Evolutionary conservation across 805 yeast species (phyloP), one percentile per base, ranked within the genome.

Genomic region (Komagataella pastoris): DNA sequence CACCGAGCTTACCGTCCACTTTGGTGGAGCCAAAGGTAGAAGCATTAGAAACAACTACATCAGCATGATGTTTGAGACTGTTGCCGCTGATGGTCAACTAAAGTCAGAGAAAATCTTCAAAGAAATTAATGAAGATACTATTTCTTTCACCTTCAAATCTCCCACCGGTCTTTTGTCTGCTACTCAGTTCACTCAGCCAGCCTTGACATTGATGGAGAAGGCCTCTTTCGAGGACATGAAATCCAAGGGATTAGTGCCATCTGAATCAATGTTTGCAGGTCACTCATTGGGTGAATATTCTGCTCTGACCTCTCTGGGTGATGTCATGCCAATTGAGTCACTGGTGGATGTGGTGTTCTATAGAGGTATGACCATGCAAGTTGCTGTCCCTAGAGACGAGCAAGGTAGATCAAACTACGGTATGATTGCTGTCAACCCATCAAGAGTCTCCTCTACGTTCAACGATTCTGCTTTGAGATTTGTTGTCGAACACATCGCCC

Each of bases 281-380:
- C 99, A 93, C 77, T 93, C 99, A 8, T 80, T 93, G 61, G 99
- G 99, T 75, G 99, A 93, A 72, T 93, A 93, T 69, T 93, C 97
- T 59, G 98, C 99, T 14, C 79, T 93, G 64, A 88, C 98, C 17
- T 89, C 99, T 24, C 76, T 93, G 63, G 99, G 97, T 51, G 96
- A 93, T 67, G 97, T 95, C 54, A 91, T 93, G 98, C 96, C 98
- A 49, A 89, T 93, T 61, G 99, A 93, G 74, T 85, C 95, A 5
- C 77, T 91, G 59, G 97, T 91, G 56, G 98, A 91, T 69, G 95
- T 91, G 68, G 98, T 91, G 51, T 93, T 93, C 79, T 95, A 93
- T 80, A 85, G 99, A 77, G 99, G 99, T 79, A 93, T 93, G 98
- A 95, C 99, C 49, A 93, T 93, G 99, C 99, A 93, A 76, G 99